Evolutionary conservation across 2,329 filamentous ascomycete species (phyloP), one percentile per base, ranked within the genome.

Genomic region (Emericellopsis atlantica): DNA sequence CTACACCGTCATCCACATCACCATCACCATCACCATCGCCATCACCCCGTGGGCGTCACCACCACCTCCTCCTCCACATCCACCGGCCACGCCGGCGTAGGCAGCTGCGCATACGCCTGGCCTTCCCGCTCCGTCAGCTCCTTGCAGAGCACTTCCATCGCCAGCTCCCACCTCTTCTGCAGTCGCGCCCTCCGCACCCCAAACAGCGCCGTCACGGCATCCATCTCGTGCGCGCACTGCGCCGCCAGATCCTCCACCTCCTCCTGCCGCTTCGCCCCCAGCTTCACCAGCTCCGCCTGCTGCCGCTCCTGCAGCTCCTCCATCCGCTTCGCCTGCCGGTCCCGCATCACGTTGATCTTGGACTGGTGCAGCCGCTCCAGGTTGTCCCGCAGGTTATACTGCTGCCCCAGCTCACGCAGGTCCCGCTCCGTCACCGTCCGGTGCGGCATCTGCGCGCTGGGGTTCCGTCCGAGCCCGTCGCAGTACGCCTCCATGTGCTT

Each of bases 401-500:
- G 75, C 48, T 77, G 72, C 9, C 69, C 69, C 4, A 80, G 61
- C 51, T 78, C 72, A 29, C 70, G 66, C 16, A 76, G 58, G 46
- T 81, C 72, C 36, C 70, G 65, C 50, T 78, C 72, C 2, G 76
- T 81, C 14, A 81, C 73, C 1, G 69, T 58, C 7, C 76, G 61
- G 1, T 61, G 58, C 4, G 72, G 70, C 54, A 71, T 63, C 2
- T 40, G 43, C 2, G 54, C 49, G 29, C 50, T 57, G 2, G 58
- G 55, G 21, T 54, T 61, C 26, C 62, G 62, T 4, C 70, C 71
- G 2, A 73, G 55, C 4, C 68, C 67, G 44, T 75, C 67, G 49
- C 76, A 80, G 53, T 81, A 81, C 6, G 74, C 76, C 49, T 81
- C 76, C 76, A 81, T 81, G 47, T 81, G 71, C 51, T 69, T 71